Conservation (phyloP, 2,329 filamentous ascomycete genomes). For the Fusarium veterinarium region DNA sequence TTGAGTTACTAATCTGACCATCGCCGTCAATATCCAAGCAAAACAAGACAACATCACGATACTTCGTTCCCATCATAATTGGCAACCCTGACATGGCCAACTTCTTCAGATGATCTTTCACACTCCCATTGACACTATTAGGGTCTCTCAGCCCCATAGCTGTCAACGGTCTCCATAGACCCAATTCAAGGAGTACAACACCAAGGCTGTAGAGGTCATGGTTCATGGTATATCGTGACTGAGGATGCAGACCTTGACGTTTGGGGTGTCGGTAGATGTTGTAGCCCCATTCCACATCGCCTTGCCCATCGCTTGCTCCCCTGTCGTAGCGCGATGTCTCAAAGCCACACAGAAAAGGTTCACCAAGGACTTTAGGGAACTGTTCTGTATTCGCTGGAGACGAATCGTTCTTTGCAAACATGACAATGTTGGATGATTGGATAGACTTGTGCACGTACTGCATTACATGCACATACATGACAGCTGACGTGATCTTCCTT, state of each 20-base stretch:
- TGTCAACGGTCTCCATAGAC: accelerated
- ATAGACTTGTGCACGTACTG: not conserved
- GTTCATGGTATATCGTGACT: not conserved
- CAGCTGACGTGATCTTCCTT: not conserved
- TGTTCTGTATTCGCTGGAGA: not conserved
- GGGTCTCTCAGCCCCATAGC: not conserved
- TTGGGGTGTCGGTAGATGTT: not conserved
- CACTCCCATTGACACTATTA: no score
- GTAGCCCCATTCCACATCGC: not conserved
- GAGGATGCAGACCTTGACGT: not conserved
- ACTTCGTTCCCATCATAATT: not conserved
- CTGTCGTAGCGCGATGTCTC: not conserved
- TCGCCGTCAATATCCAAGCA: not conserved
- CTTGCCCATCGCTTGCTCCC: not conserved
- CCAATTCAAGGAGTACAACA: not conserved
- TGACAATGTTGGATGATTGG: not conserved
- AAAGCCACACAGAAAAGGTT: no score
- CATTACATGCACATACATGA: not conserved
- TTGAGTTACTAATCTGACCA: not conserved
- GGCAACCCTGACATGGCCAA: not conserved
- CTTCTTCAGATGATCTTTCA: not conserved
- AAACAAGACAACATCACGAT: not conserved
- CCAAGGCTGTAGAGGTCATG: not conserved
- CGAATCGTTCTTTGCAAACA: not conserved
- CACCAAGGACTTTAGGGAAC: not conserved